Conservation (phyloP, 1,284 basidiomycete species). For the Tilletiopsis washingtonensis region DNA sequence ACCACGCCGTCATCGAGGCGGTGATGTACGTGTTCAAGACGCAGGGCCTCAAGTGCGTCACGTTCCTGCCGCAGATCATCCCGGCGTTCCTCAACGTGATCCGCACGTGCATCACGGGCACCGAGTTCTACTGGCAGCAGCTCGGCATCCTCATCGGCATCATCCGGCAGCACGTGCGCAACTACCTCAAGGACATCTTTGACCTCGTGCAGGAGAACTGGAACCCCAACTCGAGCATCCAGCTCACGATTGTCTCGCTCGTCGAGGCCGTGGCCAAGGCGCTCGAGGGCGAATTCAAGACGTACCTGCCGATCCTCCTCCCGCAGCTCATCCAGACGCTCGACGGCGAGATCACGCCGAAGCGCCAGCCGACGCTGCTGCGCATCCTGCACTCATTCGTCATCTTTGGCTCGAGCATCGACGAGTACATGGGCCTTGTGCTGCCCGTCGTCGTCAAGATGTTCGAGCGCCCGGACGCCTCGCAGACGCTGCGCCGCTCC, state of each 20-base stretch:
- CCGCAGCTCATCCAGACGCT: constrained; percentile 83
- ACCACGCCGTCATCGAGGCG: constrained; percentile 83
- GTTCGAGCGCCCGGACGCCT: constrained; percentile 75
- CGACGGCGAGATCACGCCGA: constrained; percentile 39
- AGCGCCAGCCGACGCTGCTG: constrained; percentile 60
- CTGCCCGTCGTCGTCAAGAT: constrained; percentile 89
- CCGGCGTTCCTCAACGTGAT: constrained; percentile 90
- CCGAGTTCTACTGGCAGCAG: constrained; percentile 93
- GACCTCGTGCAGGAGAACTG: constrained; percentile 45
- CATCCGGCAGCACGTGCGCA: constrained; percentile 95
- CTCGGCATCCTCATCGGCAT: constrained; percentile 91
- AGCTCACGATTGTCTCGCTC: constrained; percentile 84
- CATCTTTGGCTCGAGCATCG: constrained; percentile 91
- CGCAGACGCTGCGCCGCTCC: constrained; percentile 68
- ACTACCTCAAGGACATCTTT: constrained; percentile 50
- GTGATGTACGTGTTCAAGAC: constrained; percentile 99
- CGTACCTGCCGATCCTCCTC: constrained; percentile 85
- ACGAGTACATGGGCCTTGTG: constrained; percentile 94
- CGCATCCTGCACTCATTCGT: constrained; percentile 88
- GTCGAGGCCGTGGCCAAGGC: constrained; percentile 93
- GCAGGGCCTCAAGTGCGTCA: constrained; percentile 90
- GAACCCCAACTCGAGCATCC: constrained; percentile 61
- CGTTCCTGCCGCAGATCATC: constrained; percentile 91
- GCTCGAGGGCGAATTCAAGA: constrained; percentile 94
- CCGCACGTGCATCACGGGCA: constrained; percentile 65